A percentile compares a stretch with the other conserved stretches of the same genome.
Conservation (phyloP, 2,329 filamentous ascomycete genomes). For the Botrytis fragariae region DNA sequence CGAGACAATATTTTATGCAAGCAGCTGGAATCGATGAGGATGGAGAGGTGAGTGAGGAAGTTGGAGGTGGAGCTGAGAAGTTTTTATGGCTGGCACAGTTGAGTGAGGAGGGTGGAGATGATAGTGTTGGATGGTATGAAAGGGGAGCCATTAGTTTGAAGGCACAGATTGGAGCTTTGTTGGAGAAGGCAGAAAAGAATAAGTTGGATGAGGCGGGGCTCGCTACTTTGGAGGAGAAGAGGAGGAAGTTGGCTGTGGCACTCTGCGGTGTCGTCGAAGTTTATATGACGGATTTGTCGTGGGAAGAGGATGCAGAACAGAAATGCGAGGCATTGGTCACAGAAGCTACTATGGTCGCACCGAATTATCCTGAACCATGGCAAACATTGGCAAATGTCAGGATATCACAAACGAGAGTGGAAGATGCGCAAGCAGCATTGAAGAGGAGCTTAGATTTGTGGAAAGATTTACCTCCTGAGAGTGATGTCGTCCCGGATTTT, state of each 20-base stretch:
- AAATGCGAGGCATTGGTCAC: conserved; percentile 86
- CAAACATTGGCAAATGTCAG: conserved; percentile 93
- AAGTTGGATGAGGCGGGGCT: conserved; percentile 44
- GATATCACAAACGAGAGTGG: conserved; percentile 77
- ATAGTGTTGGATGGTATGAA: conserved; percentile 67
- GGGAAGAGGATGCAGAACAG: conserved; percentile 85
- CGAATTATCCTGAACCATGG: conserved; percentile 80
- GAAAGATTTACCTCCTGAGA: conserved; percentile 71
- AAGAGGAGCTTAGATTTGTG: conserved; percentile 77
- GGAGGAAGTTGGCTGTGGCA: conserved; percentile 80
- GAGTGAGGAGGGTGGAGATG: conserved; percentile 65
- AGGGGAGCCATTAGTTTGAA: conserved; percentile 71
- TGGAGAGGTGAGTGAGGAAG: conserved; percentile 64
- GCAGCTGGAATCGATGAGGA: conserved; percentile 76
- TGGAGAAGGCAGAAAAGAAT: conserved; percentile 50
- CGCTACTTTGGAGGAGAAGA: conserved; percentile 62
- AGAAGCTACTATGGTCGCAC: conserved; percentile 82
- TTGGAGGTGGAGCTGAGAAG: conserved; percentile 86
- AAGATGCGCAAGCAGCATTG: conserved; percentile 79
- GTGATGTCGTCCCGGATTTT: conserved; percentile 78
- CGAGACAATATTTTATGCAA: conserved; percentile 67
- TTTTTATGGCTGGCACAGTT: conserved; percentile 94
- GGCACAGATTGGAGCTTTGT: conserved; percentile 64
- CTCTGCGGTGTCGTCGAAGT: conserved; percentile 93
- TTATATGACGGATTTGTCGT: conserved; percentile 97